Evolutionary conservation across 768 basidiomycete genomes (phyloP), one percentile per base, ranked within the genome.

Genomic region (Termitomyces eurrhizus): DNA sequence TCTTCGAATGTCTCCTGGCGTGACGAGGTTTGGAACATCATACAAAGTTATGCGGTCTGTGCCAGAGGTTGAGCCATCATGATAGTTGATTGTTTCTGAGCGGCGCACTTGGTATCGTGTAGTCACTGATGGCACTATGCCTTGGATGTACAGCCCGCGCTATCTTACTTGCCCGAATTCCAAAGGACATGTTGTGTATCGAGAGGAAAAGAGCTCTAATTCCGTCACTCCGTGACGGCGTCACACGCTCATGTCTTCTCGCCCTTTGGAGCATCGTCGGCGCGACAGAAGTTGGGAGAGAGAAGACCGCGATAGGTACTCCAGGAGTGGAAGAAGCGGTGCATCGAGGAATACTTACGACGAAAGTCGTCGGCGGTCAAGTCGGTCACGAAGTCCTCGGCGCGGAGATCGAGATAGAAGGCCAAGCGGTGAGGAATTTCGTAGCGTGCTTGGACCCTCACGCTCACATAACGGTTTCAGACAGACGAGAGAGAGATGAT

Each of bases 231-330:
- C 37, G 54, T 62, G 45, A 64, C 65, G 21, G 18, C 26, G 60
- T 66, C 62, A 57, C 52, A 56, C 41, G 52, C 54, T 52, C 64
- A 86, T 89, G 86, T 83, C 86, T 64, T 84, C 83, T 58, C 83
- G 83, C 63, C 58, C 56, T 36, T 57, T 73, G 48, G 83, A 84
- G 63, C 71, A 80, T 65, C 78, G 83, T 68, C 74, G 81, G 69
- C 81, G 83, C 61, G 87, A 88, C 67, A 73, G 85, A 65, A 86
- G 86, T 67, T 84, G 86, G 83, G 87, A 88, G 61, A 78, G 78
- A 58, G 80, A 83, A 32, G 83, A 84, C 60, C 75, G 78, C 52
- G 76, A 82, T 61, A 75, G 82, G 26, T 72, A 81, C 55, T 68
- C 80, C 32, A 73, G 79, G 60, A 64, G 75, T 45, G 69, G 76